Conservation (phyloP, 768 basidiomycete species). For the Solioccasus polychromus region DNA sequence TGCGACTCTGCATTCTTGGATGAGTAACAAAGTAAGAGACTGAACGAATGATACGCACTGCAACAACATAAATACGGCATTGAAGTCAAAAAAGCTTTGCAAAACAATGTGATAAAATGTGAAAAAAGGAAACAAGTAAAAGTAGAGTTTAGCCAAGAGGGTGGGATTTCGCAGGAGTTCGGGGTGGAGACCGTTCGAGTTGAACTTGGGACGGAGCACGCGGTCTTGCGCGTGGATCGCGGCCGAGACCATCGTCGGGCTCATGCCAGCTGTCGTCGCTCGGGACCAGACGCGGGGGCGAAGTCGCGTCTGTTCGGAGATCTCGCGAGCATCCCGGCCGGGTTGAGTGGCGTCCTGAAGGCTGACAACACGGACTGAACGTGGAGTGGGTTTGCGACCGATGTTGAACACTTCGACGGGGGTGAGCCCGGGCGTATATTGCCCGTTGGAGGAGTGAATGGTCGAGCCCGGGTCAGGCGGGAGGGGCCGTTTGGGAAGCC, state of each 20-base stretch:
- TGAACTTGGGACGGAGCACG: conserved; percentile 61
- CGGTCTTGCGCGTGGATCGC: conserved; percentile 31
- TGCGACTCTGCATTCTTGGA: conserved; percentile 51
- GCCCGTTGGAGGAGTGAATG: conserved; percentile 54
- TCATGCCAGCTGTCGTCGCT: conserved; percentile 45
- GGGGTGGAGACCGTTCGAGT: conserved; percentile 62
- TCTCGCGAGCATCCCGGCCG: conserved; percentile 43
- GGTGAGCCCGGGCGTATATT: conserved; percentile 31
- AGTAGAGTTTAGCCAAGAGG: conserved; percentile 53
- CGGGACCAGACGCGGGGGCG: conserved; percentile 57
- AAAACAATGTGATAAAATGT: conserved; percentile 69
- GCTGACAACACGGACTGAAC: conserved; percentile 79
- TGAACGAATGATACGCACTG: conserved; percentile 55
- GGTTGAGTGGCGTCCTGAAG: conserved; percentile 49
- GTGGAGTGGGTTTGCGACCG: conserved; percentile 77
- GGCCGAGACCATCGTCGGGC: conserved; percentile 44
- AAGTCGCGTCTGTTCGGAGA: conserved; percentile 50
- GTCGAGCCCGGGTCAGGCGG: conserved; percentile 75
- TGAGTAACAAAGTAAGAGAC: conserved; percentile 11
- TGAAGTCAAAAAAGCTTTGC: conserved; percentile 88
- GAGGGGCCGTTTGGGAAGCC: conserved; percentile 78
- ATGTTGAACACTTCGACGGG: conserved; percentile 34
- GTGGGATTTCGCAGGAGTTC: conserved; percentile 65
- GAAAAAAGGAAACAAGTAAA: conserved; percentile 66
- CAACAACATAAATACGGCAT: conserved; percentile 77